Evolutionary conservation across 2,329 filamentous ascomycete genomes (phyloP), one percentile per base, ranked within the genome.

Genomic region (Pseudogymnoascus sp.): DNA sequence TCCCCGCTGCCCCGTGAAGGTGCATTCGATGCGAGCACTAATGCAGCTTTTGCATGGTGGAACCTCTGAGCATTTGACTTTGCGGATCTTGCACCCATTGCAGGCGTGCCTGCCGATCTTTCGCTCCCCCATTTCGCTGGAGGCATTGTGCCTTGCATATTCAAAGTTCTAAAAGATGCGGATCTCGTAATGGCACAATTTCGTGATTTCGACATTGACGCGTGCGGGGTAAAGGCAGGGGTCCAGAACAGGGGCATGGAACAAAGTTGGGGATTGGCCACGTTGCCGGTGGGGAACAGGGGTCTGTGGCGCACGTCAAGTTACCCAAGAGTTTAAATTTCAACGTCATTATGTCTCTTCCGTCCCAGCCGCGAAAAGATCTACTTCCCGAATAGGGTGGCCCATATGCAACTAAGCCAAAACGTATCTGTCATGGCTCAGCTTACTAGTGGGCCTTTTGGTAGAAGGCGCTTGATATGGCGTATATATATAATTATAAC

Each of bases 31-130:
- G 6, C 76, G 73, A 2, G 77, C 74, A 13, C 76, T 72, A 25
- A 71, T 67, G 65, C 80, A 82, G 8, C 76, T 74, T 27, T 71
- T 71, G 62, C 80, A 82, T 5, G 80, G 80, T 21, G 77, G 72
- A 1, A 72, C 70, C 58, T 79, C 80, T 12, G 76, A 77, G 68
- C 80, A 82, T 55, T 77, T 76, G 63, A 82, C 77, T 71, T 82
- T 82, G 61, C 80, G 75, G 42, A 82, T 75, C 71, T 80, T 81
- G 72, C 80, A 82, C 18, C 75, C 78, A 64, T 82, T 79, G 68
- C 79, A 81, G 9, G 79, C 78, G 31, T 77, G 68, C 63, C 75
- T 76, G 45, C 70, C 69, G 42, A 72, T 63, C 59, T 65, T 67
- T 45, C 60, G 60, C 61, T 62, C 58, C 48, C 45, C 45, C 55